Evolutionary conservation across 164 flowering plant genomes (phyloP), one percentile per base, ranked within the genome.

Genomic region (Umbellularia californica): DNA sequence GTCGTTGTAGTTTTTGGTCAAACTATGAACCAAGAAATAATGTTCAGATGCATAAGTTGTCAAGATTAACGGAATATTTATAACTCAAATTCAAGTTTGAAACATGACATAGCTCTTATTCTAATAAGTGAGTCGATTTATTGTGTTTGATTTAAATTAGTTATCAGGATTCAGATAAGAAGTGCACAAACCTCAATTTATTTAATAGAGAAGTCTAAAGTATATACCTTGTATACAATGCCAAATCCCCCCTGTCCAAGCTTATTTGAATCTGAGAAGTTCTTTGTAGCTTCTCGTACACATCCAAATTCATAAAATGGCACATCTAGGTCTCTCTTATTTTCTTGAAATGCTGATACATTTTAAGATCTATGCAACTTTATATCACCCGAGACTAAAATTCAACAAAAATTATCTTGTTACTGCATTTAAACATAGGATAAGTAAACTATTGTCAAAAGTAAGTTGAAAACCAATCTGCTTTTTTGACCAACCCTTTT

Each of bases 221-320:
- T 47, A 24, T 60, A 25, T 74, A 93, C 98, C 96, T 86, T 91
- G 79, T 87, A 90, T 58, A 93, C 98, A 58, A 85, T 83, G 70
- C 97, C 96, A 81, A 93, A 93, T 1, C 98, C 98, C 0, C 97
- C 97, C 76, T 86, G 78, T 14, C 97, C 97, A 63, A 93, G 94
- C 78, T 81, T 84, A 76, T 87, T 88, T 68, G 71, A 77, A 24
- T 75, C 71, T 25, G 85, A 84, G 70, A 92, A 90, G 75, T 85
- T 67, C 72, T 86, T 50, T 24, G 95, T 91, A 9, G 95, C 90
- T 14, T 67, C 60, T 70, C 79, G 85, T 50, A 93, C 79, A 62
- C 14, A 30, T 9, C 58, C 75, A 70, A 88, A 83, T 74, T 69
- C 81, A 81, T 81, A 86, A 50, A 88, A 3, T 5, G 88, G 88